A percentile compares a stretch with the other conserved stretches of the same genome.
Conservation (phyloP, 164 flowering plant genomes). For the Macadamia integrifolia region DNA sequence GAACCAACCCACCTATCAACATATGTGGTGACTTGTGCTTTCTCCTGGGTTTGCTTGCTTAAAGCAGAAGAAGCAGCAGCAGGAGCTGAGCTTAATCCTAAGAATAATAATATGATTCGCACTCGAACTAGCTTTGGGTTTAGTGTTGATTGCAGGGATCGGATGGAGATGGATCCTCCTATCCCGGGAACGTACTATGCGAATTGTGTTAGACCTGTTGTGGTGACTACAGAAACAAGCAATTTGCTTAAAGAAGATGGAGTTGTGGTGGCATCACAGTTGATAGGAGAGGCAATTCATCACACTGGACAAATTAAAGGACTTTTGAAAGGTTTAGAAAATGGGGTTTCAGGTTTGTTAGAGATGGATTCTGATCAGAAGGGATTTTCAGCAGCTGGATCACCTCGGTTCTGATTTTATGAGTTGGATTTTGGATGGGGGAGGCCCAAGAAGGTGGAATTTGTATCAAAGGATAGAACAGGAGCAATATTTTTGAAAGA, state of each 20-base stretch:
- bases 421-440: slow-evolving; percentile 47
- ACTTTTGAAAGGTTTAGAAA: slow-evolving; percentile 3
- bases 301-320: not conserved
- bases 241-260: slow-evolving; percentile 23
- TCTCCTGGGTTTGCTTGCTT: no score
- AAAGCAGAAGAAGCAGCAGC: no score
- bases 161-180: slow-evolving; percentile 16
- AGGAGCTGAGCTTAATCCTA: no score
- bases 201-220: slow-evolving; percentile 12
- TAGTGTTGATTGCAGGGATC: slow-evolving; percentile 16
- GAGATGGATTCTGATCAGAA: not conserved
- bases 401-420: slow-evolving; percentile 32
- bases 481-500: slow-evolving; percentile 30
- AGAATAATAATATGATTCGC: no score
- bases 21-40: no score
- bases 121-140: slow-evolving; percentile 5
- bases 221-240: not conserved
- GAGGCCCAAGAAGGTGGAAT: slow-evolving; percentile 30
- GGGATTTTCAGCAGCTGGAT: slow-evolving; percentile 28
- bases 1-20: no score
- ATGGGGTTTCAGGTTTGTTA: not conserved
- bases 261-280: slow-evolving; percentile 14
- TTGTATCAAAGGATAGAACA: slow-evolving; percentile 19
- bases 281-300: slow-evolving; percentile 13
- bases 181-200: slow-evolving; percentile 26